Base-by-base conservation (phyloP, 352 stramenopile genomes). In the Aphanomyces cochlioides region DNA sequence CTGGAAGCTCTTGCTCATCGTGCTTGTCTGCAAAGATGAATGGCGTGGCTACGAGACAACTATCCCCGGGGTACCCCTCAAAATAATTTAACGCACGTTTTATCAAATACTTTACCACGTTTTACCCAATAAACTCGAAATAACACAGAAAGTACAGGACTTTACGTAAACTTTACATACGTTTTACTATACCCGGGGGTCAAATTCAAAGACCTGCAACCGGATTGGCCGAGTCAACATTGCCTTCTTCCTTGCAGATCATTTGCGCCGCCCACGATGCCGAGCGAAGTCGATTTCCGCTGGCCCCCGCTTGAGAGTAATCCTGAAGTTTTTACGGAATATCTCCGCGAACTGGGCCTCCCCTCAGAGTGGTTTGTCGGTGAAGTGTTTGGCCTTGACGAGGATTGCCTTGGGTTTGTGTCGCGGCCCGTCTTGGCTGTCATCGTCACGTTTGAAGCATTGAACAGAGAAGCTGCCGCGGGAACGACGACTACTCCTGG, bases 1-100 rank as follows among this genome's bases (percentile, higher is more conserved):
- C 74, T 94, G 82, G 69, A 90, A 70, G 17, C 40, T 38, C 40
- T 70, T 70, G 64, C 53, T 70, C 64, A 70, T 70, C 13, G 10
- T 47, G 36, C 36, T 50, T n/a, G 40, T 28, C 37, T 28, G n/a
- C 38, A 69, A 70, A 70, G 64, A 70, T 70, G 64, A 70, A 70
- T 70, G 64, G 64, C 64, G 64, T 50, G 10, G 43, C 43, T n/a
- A 28, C 28, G 28, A 28, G 28, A 28, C 28, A 28, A 28, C 28
- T 28, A 28, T 28, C 28, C 28, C 2, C 28, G 28, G 28, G 28
- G 28, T 28, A 28, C 28, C 28, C 28, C 28, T 28, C 28, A 28
- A 28, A 28, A 28, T 2, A 28, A 28, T 28, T 28, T 28, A 28
- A 28, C 28, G 28, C 28, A 28, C 28, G 28, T 28, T 28, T 28